Base-by-base conservation (phyloP, 2,329 filamentous ascomycete species). In the Colletotrichum sp. region DNA sequence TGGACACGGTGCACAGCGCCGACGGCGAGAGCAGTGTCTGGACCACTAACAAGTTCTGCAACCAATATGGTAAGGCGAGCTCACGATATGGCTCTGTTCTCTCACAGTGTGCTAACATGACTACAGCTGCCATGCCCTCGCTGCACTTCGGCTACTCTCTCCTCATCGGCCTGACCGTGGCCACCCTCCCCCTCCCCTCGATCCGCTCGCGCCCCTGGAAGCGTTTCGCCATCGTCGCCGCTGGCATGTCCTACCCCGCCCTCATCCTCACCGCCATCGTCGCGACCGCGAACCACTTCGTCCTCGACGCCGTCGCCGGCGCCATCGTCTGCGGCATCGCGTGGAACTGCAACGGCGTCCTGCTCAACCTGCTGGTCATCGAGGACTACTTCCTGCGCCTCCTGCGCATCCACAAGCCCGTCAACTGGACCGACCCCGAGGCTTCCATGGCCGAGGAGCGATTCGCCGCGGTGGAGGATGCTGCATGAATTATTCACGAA, bases 131-230 rank as follows among this genome's bases (percentile, higher is more conserved):
- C 9, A 95, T 95, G 93, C 93, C 93, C 1, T 94, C 92, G 0
- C 87, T 95, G 18, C 93, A 95, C 82, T 95, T 95, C 80, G 93
- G 93, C 5, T 95, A 95, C 85, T 93, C 92, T 5, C 89, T 95
- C 34, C 89, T 95, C 79, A 92, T 95, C 80, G 93, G 93, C 9
- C 84, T 95, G 15, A 95, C 93, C 6, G 88, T 95, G 73, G 90
- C 91, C 78, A 91, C 90, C 1, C 89, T 94, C 62, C 93, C 93
- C 2, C 85, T 94, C 1, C 84, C 88, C 12, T 87, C 89, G 28
- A 85, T 89, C 27, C 89, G 92, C 70, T 82, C 86, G 22, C 86
- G 86, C 10, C 87, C 87, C 2, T 89, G 88, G 85, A 87, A 88
- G 69, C 89, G 93, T 3, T 75, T 86, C 8, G 79, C 80, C 18